Evolutionary conservation across 2,329 filamentous ascomycete genomes (phyloP).

Genomic region (Exophiala sideris): DNA sequence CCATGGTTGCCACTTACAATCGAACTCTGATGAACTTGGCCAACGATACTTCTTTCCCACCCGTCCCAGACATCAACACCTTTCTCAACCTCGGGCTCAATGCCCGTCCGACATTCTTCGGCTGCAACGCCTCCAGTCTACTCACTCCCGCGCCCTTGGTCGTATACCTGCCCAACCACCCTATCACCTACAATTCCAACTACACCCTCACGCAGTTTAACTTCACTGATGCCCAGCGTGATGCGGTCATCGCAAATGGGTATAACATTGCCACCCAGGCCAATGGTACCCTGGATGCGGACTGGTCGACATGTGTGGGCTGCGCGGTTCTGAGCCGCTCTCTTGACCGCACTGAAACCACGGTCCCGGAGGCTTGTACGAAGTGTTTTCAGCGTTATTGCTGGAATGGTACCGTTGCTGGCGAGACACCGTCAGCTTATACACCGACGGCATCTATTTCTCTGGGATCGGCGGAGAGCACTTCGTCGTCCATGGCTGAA

Average conservation of each 20-base stretch:
- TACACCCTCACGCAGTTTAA: conserved; percentile 46
- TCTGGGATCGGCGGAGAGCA: too few relatives aligned
- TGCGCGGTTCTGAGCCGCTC: conserved; percentile 80
- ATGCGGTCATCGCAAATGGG: conserved; percentile 79
- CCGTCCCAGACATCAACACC: conserved; percentile 68
- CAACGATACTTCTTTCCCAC: conserved; percentile 69
- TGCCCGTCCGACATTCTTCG: conserved; percentile 36
- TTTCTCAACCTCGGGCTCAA: conserved; percentile 76
- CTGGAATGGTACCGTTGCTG: conserved; percentile 66
- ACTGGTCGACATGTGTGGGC: conserved; percentile 79
- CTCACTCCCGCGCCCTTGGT: conserved; percentile 22
- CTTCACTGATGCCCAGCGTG: conserved; percentile 51
- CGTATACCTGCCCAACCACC: conserved; percentile 27
- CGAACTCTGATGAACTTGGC: conserved; percentile 57
- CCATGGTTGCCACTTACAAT: conserved; percentile 69
- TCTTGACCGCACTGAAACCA: conserved; percentile 64
- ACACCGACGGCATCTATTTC: too few relatives aligned
- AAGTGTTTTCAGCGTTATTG: conserved; percentile 78
- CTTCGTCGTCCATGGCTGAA: too few relatives aligned
- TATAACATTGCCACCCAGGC: conserved; percentile 78
- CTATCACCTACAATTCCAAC: conserved; percentile 63
- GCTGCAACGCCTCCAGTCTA: conserved; percentile 23
- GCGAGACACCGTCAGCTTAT: too few relatives aligned
- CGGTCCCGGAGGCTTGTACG: conserved; percentile 66
- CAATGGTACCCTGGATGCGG: conserved; percentile 68